phyloP scores from a whole-genome alignment of 169 alveolate genomes.

The Babesia sp. region DNA sequence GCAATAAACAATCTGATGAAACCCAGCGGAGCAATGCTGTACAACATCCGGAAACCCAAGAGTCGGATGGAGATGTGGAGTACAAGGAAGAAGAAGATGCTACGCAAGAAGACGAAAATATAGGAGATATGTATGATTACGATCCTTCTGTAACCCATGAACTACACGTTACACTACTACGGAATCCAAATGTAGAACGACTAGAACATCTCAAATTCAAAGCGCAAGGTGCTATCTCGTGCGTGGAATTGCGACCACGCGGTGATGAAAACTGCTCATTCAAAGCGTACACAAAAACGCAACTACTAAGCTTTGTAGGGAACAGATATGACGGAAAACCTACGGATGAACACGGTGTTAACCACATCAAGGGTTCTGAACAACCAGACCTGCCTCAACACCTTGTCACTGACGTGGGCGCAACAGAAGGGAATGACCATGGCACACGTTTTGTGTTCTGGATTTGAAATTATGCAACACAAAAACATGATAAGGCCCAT shows the following conservation, averaged over 20 bases:
- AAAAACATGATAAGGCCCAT: too few relatives aligned
- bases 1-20: neutral
- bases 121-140: slow-evolving; percentile 19
- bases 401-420: slow-evolving; percentile 34
- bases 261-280: slow-evolving; percentile 48
- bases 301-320: slow-evolving; percentile 41
- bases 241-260: slow-evolving; percentile 65
- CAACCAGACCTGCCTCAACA: slow-evolving; percentile 40
- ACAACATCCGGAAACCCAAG: neutral
- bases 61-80: neutral
- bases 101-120: neutral
- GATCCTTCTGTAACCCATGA: slow-evolving; percentile 56
- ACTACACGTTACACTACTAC: slow-evolving; percentile 59
- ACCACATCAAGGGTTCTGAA: slow-evolving; percentile 20
- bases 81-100: neutral
- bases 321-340: slow-evolving; percentile 46
- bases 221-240: slow-evolving; percentile 25
- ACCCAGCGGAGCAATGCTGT: neutral
- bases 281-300: slow-evolving; percentile 47
- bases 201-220: slow-evolving; percentile 12
- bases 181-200: slow-evolving; percentile 26
- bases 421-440: slow-evolving; percentile 1
- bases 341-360: slow-evolving; percentile 20
- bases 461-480: too few relatives aligned
- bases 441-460: slow-evolving; percentile 57